Evolutionary conservation across 495 filamentous ascomycete genomes (phyloP), one percentile per base, ranked within the genome.

Genomic region (Diplogelasinospora grovesii): DNA sequence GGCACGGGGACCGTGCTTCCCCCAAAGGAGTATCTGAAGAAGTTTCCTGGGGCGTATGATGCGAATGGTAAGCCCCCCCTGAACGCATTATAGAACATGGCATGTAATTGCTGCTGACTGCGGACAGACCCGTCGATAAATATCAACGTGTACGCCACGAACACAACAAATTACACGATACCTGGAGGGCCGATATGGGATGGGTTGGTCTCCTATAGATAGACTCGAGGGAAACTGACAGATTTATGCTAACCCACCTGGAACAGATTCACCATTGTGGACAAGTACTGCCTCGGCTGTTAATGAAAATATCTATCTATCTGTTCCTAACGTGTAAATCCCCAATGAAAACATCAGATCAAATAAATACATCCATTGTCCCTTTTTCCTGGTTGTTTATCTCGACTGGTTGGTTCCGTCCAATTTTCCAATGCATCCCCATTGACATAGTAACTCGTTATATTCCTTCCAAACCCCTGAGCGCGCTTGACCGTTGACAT

Each of bases 31-130:
- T 74, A 61, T 33, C 38, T 69, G 14, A 66, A 59, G 27, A 71
- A 46, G 36, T 69, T 79, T 39, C 74, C 75, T 0, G 73, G 74
- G 16, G 63, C 59, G 22, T 75, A 72, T 48, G 48, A 52, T 19
- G 61, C 63, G 49, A 56, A 67, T 46, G 65, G 69, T 70, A 46
- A 36, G 65, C 42, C 26, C 15, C 19, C 2, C 3, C 20, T 0
- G 21, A n/a, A 18, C 6, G 0, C 1, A 0, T 28, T 14, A 19
- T 3, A 25, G 16, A 16, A 11, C 18, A 9, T 8, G 19, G 16
- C 21, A 5, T 11, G 23, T n/a, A 0, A 8, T 29, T 51, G 41
- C 47, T 3, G 27, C 47, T 64, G 36, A 65, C 28, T 20, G 8
- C 6, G 11, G 13, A 20, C 39, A 64, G 72, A 77, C 33, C 66